Conservation (phyloP, 805 yeast genomes). For the Ascoidea rubescens region DNA sequence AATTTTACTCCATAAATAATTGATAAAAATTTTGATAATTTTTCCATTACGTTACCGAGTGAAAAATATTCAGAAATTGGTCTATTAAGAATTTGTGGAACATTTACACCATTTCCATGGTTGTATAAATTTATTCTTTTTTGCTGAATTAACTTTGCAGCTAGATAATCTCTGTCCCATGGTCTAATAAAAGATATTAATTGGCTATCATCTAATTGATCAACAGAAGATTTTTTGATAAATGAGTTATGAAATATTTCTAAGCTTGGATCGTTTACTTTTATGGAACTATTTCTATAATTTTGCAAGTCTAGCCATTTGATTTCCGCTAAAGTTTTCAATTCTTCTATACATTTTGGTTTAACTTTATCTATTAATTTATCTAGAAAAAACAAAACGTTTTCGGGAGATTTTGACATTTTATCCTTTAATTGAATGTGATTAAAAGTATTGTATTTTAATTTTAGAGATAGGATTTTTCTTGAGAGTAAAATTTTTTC, state of each 20-base stretch:
- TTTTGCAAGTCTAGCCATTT: slow-evolving; percentile 18
- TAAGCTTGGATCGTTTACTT: not conserved
- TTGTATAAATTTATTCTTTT: slow-evolving; percentile 18
- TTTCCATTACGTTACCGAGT: slow-evolving; percentile 74
- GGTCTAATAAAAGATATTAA: slow-evolving; percentile 45
- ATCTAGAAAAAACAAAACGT: slow-evolving; percentile 56
- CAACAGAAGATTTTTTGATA: not conserved
- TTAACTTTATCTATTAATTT: slow-evolving; percentile 39
- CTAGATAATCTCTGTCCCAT: slow-evolving; percentile 80
- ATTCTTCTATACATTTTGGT: slow-evolving; percentile 45
- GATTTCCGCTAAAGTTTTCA: slow-evolving; percentile 30
- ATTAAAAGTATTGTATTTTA: slow-evolving; percentile 59
- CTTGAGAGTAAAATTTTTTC: slow-evolving; percentile 50
- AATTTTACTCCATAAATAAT: slow-evolving; percentile 66
- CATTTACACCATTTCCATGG: slow-evolving; percentile 11
- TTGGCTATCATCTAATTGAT: slow-evolving; percentile 21
- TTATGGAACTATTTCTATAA: not conserved
- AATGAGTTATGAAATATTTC: not conserved
- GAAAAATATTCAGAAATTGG: slow-evolving; percentile 65
- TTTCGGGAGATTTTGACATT: slow-evolving; percentile 73
- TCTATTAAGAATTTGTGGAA: slow-evolving; percentile 6
- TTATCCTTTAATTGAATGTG: slow-evolving; percentile 78
- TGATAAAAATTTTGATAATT: slow-evolving; percentile 58
- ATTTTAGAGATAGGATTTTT: slow-evolving; percentile 53
- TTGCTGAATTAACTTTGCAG: slow-evolving; percentile 15